Percentiles rank a stretch among this genome's conserved stretches.
phyloP scores from a whole-genome alignment of 768 basidiomycete genomes.

The Phaeolepiota aurea region DNA sequence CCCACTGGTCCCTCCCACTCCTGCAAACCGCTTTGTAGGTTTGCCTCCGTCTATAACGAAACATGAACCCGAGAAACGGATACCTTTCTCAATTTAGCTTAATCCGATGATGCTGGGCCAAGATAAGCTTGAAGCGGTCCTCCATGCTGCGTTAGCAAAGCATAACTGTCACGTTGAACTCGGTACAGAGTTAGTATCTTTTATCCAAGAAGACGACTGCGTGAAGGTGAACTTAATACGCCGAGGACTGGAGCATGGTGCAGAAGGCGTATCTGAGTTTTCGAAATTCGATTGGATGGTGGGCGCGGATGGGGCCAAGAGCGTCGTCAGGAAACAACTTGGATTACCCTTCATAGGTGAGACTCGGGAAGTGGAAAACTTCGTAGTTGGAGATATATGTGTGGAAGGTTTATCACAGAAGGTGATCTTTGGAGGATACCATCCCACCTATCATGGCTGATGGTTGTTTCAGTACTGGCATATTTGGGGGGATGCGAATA shows the following conservation, averaged over 20 bases:
- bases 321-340: constrained; percentile 31
- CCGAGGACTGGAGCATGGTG: constrained; percentile 11
- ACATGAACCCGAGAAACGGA: too few species aligned
- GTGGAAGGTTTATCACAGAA: constrained; percentile 30
- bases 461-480: constrained; percentile 29
- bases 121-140: constrained; percentile 26
- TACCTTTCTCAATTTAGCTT: constrained; percentile 12
- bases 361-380: constrained; percentile 22
- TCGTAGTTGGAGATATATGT: constrained; percentile 33
- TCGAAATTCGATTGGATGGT: constrained; percentile 27
- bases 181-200: constrained; percentile 35
- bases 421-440: constrained; percentile 13
- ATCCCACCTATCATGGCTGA: neutral
- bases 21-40: constrained; percentile 25
- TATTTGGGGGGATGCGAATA: constrained; percentile 33
- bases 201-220: constrained; percentile 25
- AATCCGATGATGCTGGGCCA: constrained; percentile 26
- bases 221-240: constrained; percentile 28
- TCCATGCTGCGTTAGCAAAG: constrained; percentile 23
- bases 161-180: constrained; percentile 28
- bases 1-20: constrained; percentile 16
- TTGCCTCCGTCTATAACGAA: neutral
- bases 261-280: constrained; percentile 16
- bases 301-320: constrained; percentile 35
- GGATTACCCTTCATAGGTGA: constrained; percentile 33